phyloP scores from a whole-genome alignment of 2,329 filamentous ascomycete species.

The Ceratocystis lukuohia region DNA sequence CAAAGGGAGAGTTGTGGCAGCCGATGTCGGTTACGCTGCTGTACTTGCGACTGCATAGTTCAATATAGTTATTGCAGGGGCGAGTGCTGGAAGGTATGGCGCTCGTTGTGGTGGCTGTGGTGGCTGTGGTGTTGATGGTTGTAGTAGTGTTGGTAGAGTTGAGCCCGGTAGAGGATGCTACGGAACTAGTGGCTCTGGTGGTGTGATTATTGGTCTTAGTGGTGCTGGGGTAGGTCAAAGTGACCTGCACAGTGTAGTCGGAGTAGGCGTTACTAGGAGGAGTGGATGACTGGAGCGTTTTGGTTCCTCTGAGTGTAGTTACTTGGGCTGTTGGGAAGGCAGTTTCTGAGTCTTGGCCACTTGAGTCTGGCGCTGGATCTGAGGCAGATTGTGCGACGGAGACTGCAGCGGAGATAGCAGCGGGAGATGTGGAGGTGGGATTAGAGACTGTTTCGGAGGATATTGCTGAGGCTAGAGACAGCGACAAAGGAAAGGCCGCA shows the following conservation, averaged over 20 bases:
- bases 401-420: background rate
- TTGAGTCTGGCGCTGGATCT: background rate
- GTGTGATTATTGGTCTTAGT: slow-evolving; percentile 24
- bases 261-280: slow-evolving; percentile 35
- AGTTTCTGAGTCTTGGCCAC: background rate
- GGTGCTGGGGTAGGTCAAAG: slow-evolving; percentile 23
- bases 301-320: slow-evolving; percentile 29
- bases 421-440: slow-evolving; percentile 6
- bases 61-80: slow-evolving; percentile 65
- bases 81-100: slow-evolving; percentile 53
- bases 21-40: slow-evolving; percentile 69
- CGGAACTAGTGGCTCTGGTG: slow-evolving; percentile 25
- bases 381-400: background rate
- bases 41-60: slow-evolving; percentile 64
- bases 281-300: slow-evolving; percentile 29
- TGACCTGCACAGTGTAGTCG: slow-evolving; percentile 32
- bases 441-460: background rate
- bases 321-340: slow-evolving; percentile 22
- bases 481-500: background rate
- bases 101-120: slow-evolving; percentile 31
- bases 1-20: slow-evolving; percentile 73
- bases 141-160: slow-evolving; percentile 27
- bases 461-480: background rate
- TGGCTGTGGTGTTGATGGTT: slow-evolving; percentile 30
- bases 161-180: slow-evolving; percentile 35